Evolutionary conservation across 495 filamentous ascomycete species (phyloP).

Genomic region (Sporormia fimetaria): DNA sequence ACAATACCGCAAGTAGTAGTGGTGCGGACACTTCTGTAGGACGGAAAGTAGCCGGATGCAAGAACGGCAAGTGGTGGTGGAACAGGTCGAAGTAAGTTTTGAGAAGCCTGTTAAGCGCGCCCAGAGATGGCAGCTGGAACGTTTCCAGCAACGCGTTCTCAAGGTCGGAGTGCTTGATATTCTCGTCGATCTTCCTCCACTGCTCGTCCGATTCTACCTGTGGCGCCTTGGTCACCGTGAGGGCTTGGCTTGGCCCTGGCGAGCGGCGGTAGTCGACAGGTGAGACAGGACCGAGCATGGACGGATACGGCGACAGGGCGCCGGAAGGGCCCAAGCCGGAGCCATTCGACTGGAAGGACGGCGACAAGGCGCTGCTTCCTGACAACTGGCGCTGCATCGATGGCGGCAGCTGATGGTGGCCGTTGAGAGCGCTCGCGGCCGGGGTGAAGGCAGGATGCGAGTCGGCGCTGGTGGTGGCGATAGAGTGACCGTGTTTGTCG

Average conservation of each 20-base stretch:
- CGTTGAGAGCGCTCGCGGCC: slow-evolving; percentile 40
- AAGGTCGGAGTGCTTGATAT: slow-evolving; percentile 65
- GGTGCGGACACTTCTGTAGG: slow-evolving; percentile 66
- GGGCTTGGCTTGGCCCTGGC: slow-evolving; percentile 43
- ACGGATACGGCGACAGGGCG: slow-evolving; percentile 66
- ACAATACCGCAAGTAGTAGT: slow-evolving; percentile 79
- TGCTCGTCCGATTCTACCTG: slow-evolving; percentile 61
- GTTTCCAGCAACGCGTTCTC: slow-evolving; percentile 75
- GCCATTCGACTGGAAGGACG: slow-evolving; percentile 52
- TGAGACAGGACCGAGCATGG: slow-evolving; percentile 61
- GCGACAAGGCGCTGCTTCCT: slow-evolving; percentile 46
- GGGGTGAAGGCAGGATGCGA: slow-evolving; percentile 46
- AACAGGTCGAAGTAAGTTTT: slow-evolving; percentile 95
- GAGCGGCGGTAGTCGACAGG: slow-evolving; percentile 58
- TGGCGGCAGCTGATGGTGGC: slow-evolving; percentile 51
- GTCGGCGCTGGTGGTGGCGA: slow-evolving; percentile 57
- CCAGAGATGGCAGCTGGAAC: slow-evolving; percentile 72
- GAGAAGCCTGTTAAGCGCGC: slow-evolving; percentile 75
- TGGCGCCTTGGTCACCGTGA: slow-evolving; percentile 35
- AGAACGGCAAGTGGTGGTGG: slow-evolving; percentile 91
- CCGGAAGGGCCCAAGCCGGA: slow-evolving; percentile 68
- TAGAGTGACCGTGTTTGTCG: slow-evolving; percentile 45
- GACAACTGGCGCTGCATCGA: slow-evolving; percentile 55
- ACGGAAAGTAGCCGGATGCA: slow-evolving; percentile 86
- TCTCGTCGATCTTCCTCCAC: slow-evolving; percentile 68